These are phyloP conservation scores for Pseudozyma hubeiensis DNA, from an alignment of 1,284 basidiomycete species.

Conservation along the genomic window DNA sequence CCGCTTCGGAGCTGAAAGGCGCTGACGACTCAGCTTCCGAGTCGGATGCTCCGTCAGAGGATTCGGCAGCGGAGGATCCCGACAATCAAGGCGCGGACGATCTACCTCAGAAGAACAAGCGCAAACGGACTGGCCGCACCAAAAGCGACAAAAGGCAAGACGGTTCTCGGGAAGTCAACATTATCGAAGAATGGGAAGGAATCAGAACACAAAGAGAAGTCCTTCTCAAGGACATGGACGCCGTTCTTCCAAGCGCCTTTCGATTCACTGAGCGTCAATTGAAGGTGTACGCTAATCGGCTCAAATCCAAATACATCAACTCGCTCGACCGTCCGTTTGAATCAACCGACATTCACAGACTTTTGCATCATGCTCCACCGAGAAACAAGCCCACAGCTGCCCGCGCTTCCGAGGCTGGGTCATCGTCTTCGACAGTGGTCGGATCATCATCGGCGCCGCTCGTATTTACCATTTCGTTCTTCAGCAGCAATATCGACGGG, in stretches of 20 bases:
- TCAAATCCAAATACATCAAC: constrained; percentile 40
- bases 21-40: constrained; percentile 10
- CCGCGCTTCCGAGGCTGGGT: background rate
- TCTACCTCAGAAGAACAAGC: background rate
- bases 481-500: constrained; percentile 25
- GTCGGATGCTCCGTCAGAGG: constrained; percentile 7
- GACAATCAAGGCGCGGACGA: constrained; percentile 6
- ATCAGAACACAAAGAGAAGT: constrained; percentile 32
- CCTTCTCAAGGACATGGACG: constrained; percentile 20
- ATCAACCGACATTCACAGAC: constrained; percentile 11
- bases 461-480: constrained; percentile 36
- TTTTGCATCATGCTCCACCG: constrained; percentile 1
- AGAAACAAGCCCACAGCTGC: background rate
- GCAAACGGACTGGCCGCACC: background rate
- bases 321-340: constrained; percentile 42
- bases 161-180: constrained; percentile 5
- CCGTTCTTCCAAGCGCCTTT: constrained; percentile 32
- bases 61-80: constrained; percentile 13
- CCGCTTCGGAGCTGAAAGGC: constrained; percentile 18
- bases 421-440: background rate
- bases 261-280: constrained; percentile 30
- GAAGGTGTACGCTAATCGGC: constrained; percentile 35
- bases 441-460: background rate
- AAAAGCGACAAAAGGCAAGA: constrained; percentile 3
- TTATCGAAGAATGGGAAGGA: constrained; percentile 15